phyloP scores from a whole-genome alignment of 1,284 basidiomycete species.

The Apiotrichum laibachii region DNA sequence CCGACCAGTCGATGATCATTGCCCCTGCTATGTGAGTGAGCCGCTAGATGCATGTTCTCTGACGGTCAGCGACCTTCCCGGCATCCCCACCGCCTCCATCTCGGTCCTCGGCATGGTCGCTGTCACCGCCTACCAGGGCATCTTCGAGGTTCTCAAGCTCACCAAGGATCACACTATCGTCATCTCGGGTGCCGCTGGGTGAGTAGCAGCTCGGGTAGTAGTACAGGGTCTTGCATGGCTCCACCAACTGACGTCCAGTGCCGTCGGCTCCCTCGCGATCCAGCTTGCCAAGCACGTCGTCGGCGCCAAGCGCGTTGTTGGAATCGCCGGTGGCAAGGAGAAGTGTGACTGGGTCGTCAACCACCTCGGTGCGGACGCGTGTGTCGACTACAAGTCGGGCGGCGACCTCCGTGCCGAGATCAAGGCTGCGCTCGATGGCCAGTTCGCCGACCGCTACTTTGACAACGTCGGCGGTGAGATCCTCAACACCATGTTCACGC shows the following conservation, averaged over 20 bases:
- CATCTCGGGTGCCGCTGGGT: slow-evolving; percentile 29
- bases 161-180: slow-evolving; percentile 48
- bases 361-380: slow-evolving; percentile 53
- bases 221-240: no score
- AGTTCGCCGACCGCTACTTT: slow-evolving; percentile 40
- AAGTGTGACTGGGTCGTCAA: slow-evolving; percentile 54
- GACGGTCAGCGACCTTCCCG: slow-evolving; percentile 14
- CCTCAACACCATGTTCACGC: slow-evolving; percentile 44
- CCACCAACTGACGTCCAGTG: slow-evolving; percentile 16
- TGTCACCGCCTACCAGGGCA: slow-evolving; percentile 46
- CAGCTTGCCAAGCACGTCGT: slow-evolving; percentile 50
- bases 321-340: slow-evolving; percentile 54
- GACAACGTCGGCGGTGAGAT: slow-evolving; percentile 53
- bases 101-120: slow-evolving; percentile 35
- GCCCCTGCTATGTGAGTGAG: slow-evolving; percentile 6
- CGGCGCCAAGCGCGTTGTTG: slow-evolving; percentile 54
- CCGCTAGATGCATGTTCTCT: no score
- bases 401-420: slow-evolving; percentile 5
- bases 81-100: slow-evolving; percentile 26
- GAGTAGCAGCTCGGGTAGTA: slow-evolving; percentile 5
- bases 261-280: slow-evolving; percentile 38
- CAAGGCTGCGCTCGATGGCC: slow-evolving; percentile 12
- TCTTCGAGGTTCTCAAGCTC: slow-evolving; percentile 44
- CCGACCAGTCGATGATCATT: slow-evolving; percentile 15
- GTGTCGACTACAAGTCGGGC: slow-evolving; percentile 55